Conservation (phyloP, 495 filamentous ascomycete species). For the Podospora comata region DNA sequence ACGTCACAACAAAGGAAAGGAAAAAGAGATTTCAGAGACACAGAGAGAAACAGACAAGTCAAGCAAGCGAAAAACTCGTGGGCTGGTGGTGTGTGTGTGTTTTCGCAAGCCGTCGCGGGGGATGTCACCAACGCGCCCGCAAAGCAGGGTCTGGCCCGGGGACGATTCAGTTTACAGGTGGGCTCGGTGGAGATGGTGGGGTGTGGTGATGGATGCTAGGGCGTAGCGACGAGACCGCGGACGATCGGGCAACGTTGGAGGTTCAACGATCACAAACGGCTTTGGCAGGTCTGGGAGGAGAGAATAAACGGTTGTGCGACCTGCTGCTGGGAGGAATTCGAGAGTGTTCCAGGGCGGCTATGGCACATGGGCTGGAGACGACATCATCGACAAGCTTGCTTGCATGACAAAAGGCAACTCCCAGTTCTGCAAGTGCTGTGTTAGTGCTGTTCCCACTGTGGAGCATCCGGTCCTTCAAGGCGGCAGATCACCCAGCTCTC, state of each 20-base stretch:
- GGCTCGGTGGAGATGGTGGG: slow-evolving; percentile 4
- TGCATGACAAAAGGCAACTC: not conserved
- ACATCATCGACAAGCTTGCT: slow-evolving; percentile 11
- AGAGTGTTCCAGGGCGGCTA: not conserved
- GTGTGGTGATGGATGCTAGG: not conserved
- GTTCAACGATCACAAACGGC: not conserved
- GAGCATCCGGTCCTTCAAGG: slow-evolving; percentile 6
- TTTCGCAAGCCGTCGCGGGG: not conserved
- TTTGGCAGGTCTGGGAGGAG: not conserved
- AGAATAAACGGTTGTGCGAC: not conserved
- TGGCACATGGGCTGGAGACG: not conserved
- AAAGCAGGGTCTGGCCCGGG: slow-evolving; percentile 7
- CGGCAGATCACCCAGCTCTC: slow-evolving; percentile 8
- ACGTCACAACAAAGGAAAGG: slow-evolving; percentile 1
- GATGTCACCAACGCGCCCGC: not conserved
- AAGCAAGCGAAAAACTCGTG: not conserved
- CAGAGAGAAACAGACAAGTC: not conserved
- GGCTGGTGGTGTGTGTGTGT: not conserved
- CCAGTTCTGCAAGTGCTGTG: not conserved
- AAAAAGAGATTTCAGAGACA: not conserved
- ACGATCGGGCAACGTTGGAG: not conserved
- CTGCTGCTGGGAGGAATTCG: not conserved
- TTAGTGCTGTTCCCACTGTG: slow-evolving; percentile 5
- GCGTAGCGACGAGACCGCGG: not conserved
- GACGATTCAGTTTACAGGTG: slow-evolving; percentile 7